Conservation (phyloP, 2,329 filamentous ascomycete genomes). For the Lasiodiplodia citricola region DNA sequence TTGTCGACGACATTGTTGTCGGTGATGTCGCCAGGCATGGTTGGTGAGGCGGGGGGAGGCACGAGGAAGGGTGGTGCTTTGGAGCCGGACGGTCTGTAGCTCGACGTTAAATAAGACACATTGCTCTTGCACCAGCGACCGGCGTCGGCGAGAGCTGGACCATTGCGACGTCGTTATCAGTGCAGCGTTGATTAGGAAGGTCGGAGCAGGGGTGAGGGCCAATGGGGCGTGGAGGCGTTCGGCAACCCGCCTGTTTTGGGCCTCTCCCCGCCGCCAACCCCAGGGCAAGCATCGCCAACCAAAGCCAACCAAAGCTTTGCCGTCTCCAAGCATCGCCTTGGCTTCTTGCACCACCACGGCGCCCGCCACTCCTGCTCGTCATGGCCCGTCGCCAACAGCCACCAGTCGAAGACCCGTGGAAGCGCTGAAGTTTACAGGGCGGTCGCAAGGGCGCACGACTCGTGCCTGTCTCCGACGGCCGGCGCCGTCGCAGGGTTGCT, state of each 20-base stretch:
- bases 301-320: slow-evolving; percentile 1
- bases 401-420: no score
- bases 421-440: no score
- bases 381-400: not conserved
- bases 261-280: not conserved
- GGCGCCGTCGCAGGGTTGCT: no score
- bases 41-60: not conserved
- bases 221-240: not conserved
- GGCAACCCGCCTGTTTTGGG: not conserved
- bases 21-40: slow-evolving; percentile 31
- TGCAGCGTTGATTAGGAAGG: slow-evolving; percentile 10
- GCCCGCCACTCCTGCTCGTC: not conserved
- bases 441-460: no score
- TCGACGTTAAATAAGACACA: slow-evolving; percentile 6
- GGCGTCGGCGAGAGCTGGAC: slow-evolving; percentile 5
- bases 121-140: not conserved
- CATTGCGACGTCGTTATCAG: slow-evolving; percentile 12
- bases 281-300: slow-evolving; percentile 9
- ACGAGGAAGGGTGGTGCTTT: not conserved
- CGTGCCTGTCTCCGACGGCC: no score
- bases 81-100: not conserved
- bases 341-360: not conserved
- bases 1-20: slow-evolving; percentile 34
- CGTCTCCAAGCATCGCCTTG: not conserved
- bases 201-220: not conserved